Conservation (phyloP, 2,329 filamentous ascomycete species). For the Colletotrichum theobromicola region DNA sequence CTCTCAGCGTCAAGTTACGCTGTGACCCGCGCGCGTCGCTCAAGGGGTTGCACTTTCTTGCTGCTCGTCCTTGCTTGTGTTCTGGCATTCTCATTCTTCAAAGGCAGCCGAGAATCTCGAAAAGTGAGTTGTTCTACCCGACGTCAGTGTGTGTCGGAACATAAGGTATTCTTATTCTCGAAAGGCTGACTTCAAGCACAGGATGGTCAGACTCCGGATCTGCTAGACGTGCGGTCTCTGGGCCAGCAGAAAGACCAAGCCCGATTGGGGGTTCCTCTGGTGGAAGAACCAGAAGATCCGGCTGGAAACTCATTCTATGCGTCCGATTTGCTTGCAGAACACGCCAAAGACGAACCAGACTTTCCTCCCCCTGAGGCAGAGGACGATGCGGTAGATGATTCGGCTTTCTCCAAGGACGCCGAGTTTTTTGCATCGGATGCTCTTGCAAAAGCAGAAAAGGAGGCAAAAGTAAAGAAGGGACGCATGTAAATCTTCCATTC, state of each 20-base stretch:
- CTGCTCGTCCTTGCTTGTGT: background rate
- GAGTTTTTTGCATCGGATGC: background rate
- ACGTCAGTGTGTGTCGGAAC: background rate
- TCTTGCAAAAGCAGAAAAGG: background rate
- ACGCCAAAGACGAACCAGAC: fast-evolving
- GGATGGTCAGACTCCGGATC: background rate
- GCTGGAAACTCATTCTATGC: background rate
- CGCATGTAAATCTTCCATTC: fast-evolving
- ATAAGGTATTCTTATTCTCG: background rate
- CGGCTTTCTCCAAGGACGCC: fast-evolving
- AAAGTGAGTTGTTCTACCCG: background rate
- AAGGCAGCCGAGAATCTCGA: background rate
- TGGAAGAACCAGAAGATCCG: background rate
- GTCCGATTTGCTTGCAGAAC: background rate
- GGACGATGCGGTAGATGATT: fast-evolving
- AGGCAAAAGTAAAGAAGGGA: background rate
- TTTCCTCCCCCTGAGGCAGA: background rate
- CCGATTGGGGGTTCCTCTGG: fast-evolving
- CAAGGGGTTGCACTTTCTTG: background rate
- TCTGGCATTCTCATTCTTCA: background rate
- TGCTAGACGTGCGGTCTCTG: background rate
- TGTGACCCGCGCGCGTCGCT: background rate
- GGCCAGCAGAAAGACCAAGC: background rate
- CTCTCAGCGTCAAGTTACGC: background rate
- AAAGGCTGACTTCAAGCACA: fast-evolving